phyloP scores from a whole-genome alignment of 2,329 filamentous ascomycete genomes.

The Phaeosphaeria sp. region DNA sequence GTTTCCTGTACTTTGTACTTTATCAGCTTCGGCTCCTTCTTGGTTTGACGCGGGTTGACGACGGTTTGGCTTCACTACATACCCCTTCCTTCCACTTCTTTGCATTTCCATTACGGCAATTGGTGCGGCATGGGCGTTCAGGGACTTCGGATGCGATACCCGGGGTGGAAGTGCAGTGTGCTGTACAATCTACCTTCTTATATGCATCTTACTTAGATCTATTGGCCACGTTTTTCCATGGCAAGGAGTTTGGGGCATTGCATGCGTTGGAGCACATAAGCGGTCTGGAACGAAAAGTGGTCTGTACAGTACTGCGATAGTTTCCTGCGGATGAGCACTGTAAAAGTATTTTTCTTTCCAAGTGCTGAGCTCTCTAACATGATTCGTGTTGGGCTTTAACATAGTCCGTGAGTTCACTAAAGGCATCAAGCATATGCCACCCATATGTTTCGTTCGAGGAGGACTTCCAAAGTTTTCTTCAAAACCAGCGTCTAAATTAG shows the following conservation, averaged over 20 bases:
- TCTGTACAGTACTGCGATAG: slow-evolving; percentile 32
- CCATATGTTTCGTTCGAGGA: too few relatives aligned
- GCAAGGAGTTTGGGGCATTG: slow-evolving; percentile 40
- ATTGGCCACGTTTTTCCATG: slow-evolving; percentile 24
- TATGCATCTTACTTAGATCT: slow-evolving; percentile 32
- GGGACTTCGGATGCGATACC: slow-evolving; percentile 35
- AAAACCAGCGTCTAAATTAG: too few relatives aligned
- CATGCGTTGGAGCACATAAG: slow-evolving; percentile 28
- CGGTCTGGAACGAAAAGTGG: slow-evolving; percentile 25
- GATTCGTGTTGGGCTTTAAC: neutral
- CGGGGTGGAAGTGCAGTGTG: slow-evolving; percentile 31
- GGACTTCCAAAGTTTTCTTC: too few relatives aligned
- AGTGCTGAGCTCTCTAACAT: neutral
- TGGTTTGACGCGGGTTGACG: slow-evolving; percentile 29
- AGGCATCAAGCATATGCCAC: too few relatives aligned
- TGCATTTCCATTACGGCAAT: slow-evolving; percentile 24
- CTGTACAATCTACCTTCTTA: slow-evolving; percentile 21
- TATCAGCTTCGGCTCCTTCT: slow-evolving; percentile 29
- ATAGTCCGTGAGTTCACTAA: too few relatives aligned
- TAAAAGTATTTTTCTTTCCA: slow-evolving; percentile 6
- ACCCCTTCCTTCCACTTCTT: slow-evolving; percentile 14
- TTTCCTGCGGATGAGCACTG: slow-evolving; percentile 9
- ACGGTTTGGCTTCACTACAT: slow-evolving; percentile 20
- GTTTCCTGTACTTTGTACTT: slow-evolving; percentile 24
- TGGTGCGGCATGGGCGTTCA: slow-evolving; percentile 32